phyloP scores from a whole-genome alignment of 495 filamentous ascomycete genomes.

The Poronia punctata region DNA sequence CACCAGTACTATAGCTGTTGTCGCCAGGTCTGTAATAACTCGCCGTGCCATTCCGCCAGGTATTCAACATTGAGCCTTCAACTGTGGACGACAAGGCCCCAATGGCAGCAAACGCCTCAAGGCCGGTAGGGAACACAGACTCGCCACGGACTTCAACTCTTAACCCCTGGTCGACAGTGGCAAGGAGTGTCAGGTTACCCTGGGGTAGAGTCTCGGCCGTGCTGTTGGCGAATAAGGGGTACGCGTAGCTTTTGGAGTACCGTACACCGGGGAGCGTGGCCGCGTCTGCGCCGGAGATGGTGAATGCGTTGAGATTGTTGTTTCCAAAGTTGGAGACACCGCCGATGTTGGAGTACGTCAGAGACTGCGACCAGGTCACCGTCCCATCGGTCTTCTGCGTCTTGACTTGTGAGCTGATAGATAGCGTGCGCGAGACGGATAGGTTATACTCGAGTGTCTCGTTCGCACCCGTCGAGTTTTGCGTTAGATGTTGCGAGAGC shows the following conservation, averaged over 20 bases:
- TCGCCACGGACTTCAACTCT: constrained; percentile 44
- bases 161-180: constrained; percentile 53
- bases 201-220: constrained; percentile 37
- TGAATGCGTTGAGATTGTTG: constrained; percentile 55
- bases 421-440: constrained; percentile 50
- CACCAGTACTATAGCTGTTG: constrained; percentile 39
- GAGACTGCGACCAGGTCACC: constrained; percentile 54
- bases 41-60: constrained; percentile 51
- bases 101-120: constrained; percentile 39
- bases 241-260: constrained; percentile 47
- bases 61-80: constrained; percentile 38
- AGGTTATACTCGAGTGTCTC: constrained; percentile 57
- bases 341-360: constrained; percentile 55
- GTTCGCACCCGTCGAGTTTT: constrained; percentile 48
- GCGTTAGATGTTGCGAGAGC: constrained; percentile 35
- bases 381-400: constrained; percentile 41
- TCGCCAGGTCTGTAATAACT: constrained; percentile 41
- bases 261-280: constrained; percentile 27
- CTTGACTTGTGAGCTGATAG: constrained; percentile 44
- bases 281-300: constrained; percentile 51
- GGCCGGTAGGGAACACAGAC: constrained; percentile 54
- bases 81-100: constrained; percentile 14
- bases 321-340: constrained; percentile 50
- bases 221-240: constrained; percentile 57
- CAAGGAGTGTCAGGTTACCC: constrained; percentile 54